Conservation (phyloP, 139 green algal genomes). For the Raphidocelis subcapitata region DNA sequence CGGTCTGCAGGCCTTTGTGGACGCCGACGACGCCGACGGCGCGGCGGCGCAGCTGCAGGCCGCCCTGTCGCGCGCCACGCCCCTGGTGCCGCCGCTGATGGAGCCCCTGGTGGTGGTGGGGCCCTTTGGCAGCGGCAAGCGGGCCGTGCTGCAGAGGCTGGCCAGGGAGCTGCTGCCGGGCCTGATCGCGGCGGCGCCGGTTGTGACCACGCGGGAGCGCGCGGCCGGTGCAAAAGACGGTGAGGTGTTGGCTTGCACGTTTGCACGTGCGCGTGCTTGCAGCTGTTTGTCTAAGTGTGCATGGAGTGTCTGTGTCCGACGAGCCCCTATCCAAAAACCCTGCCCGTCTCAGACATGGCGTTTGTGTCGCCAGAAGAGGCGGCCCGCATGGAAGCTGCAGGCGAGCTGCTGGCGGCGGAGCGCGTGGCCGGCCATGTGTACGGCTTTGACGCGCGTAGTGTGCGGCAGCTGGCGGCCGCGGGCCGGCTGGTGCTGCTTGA, state of each 20-base stretch:
- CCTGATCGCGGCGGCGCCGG: constrained; percentile 36
- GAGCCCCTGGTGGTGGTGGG: constrained; percentile 58
- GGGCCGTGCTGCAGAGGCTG: constrained; percentile 50
- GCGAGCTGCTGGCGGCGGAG: no score
- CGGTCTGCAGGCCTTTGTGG: constrained; percentile 8
- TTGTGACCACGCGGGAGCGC: constrained; percentile 27
- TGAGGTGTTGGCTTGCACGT: no score
- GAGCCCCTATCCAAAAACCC: no score
- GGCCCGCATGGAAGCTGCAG: no score
- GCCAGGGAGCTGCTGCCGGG: constrained; percentile 38
- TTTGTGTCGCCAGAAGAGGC: no score
- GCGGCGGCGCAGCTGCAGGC: constrained; percentile 11
- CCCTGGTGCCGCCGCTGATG: constrained; percentile 44
- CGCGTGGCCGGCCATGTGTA: constrained; percentile 60
- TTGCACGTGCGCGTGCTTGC: no score
- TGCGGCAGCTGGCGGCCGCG: constrained; percentile 46
- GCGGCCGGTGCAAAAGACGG: background rate
- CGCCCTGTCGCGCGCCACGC: constrained; percentile 41
- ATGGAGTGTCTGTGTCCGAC: no score
- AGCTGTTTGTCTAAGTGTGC: no score
- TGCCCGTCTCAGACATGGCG: no score
- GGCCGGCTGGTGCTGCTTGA: constrained; percentile 61
- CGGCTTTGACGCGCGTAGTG: constrained; percentile 39
- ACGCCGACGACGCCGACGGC: constrained; percentile 2
- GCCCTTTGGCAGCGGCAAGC: constrained; percentile 67